Percentiles rank a stretch among this genome's conserved stretches.
These are phyloP conservation scores for Trametes elegans DNA, from an alignment of 768 basidiomycete species.

Conservation along the genomic window DNA sequence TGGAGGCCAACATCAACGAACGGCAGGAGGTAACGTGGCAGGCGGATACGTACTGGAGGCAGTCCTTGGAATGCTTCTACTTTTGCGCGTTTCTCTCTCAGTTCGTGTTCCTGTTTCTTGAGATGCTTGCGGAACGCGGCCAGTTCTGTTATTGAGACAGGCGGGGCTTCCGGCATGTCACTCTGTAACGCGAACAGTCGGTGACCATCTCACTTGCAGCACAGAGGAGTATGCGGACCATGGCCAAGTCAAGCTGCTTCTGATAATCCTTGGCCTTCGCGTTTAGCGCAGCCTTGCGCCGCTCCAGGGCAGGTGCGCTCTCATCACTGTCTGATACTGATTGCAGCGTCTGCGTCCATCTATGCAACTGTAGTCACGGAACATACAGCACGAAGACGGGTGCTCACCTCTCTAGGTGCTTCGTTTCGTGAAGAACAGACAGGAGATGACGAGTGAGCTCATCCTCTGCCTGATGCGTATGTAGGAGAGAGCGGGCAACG, in stretches of 20 bases:
- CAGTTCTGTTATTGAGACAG: constrained; percentile 39
- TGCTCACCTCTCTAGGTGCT: constrained; percentile 38
- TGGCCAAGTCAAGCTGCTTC: constrained; percentile 36
- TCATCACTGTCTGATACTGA: constrained; percentile 27
- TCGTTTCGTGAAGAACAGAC: constrained; percentile 35
- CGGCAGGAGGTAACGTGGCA: neutral
- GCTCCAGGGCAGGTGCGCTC: constrained; percentile 33
- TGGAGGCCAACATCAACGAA: too few relatives aligned
- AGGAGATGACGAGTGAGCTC: constrained; percentile 38
- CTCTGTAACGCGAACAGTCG: too few relatives aligned
- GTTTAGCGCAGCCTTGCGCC: constrained; percentile 39
- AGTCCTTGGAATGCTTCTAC: constrained; percentile 48
- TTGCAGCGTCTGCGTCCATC: constrained; percentile 36
- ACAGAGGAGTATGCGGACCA: constrained; percentile 31
- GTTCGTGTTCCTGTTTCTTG: constrained; percentile 33
- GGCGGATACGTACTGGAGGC: constrained; percentile 39
- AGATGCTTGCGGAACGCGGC: constrained; percentile 39
- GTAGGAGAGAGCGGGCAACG: constrained; percentile 33
- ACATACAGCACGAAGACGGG: neutral
- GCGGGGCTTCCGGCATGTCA: constrained; percentile 30
- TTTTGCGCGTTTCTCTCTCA: constrained; percentile 44
- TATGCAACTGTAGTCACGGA: constrained; percentile 12
- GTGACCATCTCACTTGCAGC: too few relatives aligned
- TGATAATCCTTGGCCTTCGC: constrained; percentile 50
- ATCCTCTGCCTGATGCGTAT: constrained; percentile 35